phyloP scores from a whole-genome alignment of 805 yeast species.

The Wickerhamiella galacta region DNA sequence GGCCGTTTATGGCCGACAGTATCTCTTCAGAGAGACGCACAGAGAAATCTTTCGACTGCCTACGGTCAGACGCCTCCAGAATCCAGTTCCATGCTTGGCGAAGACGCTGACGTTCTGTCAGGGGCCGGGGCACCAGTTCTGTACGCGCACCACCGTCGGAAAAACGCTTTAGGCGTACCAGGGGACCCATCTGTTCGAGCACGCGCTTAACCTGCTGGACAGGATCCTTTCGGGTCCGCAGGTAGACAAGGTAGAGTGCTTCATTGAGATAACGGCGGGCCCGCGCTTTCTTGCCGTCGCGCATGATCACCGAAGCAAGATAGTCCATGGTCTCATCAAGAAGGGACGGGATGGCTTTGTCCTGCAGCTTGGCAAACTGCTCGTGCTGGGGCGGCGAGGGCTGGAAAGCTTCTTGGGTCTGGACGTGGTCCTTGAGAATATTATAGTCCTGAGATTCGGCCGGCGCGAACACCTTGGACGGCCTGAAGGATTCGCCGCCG shows the following conservation, averaged over 20 bases:
- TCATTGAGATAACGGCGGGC: slow-evolving; percentile 60
- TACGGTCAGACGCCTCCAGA: slow-evolving; percentile 62
- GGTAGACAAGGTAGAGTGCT: slow-evolving; percentile 64
- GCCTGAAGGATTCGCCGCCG: slow-evolving; percentile 22
- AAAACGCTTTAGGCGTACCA: slow-evolving; percentile 58
- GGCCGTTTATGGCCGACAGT: slow-evolving; percentile 57
- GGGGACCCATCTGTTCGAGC: slow-evolving; percentile 69
- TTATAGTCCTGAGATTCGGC: slow-evolving; percentile 24
- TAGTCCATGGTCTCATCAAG: slow-evolving; percentile 59
- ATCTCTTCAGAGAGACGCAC: slow-evolving; percentile 89
- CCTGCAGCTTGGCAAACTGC: slow-evolving; percentile 35
- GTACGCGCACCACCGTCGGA: slow-evolving; percentile 79
- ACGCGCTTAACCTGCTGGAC: slow-evolving; percentile 55
- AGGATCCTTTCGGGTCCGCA: slow-evolving; percentile 65
- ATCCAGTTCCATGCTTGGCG: slow-evolving; percentile 87
- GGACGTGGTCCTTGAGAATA: slow-evolving; percentile 3
- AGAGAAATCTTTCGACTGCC: slow-evolving; percentile 63
- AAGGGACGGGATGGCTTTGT: slow-evolving; percentile 40
- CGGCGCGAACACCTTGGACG: slow-evolving; percentile 27
- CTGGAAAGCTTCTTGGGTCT: slow-evolving; percentile 10
- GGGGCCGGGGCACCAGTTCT: slow-evolving; percentile 64
- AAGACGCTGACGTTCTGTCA: slow-evolving; percentile 64
- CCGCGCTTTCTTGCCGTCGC: slow-evolving; percentile 69
- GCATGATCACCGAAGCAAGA: slow-evolving; percentile 78
- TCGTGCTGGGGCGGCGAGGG: slow-evolving; percentile 51